Base-by-base conservation (phyloP, 2,329 filamentous ascomycete genomes). In the Ramularia collo-cygni region DNA sequence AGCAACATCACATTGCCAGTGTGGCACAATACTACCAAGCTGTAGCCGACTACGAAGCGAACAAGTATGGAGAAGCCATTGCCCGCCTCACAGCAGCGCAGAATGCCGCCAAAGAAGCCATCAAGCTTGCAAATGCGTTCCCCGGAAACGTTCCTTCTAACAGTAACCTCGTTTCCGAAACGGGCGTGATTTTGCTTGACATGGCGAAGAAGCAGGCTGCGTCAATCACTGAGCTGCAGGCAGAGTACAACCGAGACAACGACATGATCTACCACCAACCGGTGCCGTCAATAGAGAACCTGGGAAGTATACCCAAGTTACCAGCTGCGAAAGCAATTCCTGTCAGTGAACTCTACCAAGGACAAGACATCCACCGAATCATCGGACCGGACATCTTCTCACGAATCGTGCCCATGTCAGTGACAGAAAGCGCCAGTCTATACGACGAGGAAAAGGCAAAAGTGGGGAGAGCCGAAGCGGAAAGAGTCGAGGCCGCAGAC, bases 401-500 rank as follows among this genome's bases (percentile, higher is more conserved):
- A 52, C 94, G 94, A 62, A 95, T 98, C 44, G 86, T 96, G 2
- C 92, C 92, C 0, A 83, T 96, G 68, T 85, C 88, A 3, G 90
- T 98, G 1, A 98, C 92, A 0, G 90, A 98, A 63, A 93, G 87
- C 16, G 92, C 92, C 9, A 96, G 92, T 67, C 68, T 96, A 54
- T 98, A 98, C 61, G 92, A 96, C 50, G 92, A 98, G 64, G 92
- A 98, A 62, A 98, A 98, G 66, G 92, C 92, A 9, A 96, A 98
- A 63, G 68, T 98, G 42, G 81, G 95, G 28, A 79, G 92, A 42
- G 90, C 90, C 2, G 93, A 98, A 65, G 88, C 87, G 0, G 92
- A 98, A 63, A 81, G 86, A 52, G 89, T 94, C 1, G 90, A 96
- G 54, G 81, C 83, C 24, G 90, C 92, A 12, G 93, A 96, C 54